A percentile compares a stretch with the other conserved stretches of the same genome.
Evolutionary conservation across 164 flowering plant genomes (phyloP).

Genomic region (Houttuynia cordata): DNA sequence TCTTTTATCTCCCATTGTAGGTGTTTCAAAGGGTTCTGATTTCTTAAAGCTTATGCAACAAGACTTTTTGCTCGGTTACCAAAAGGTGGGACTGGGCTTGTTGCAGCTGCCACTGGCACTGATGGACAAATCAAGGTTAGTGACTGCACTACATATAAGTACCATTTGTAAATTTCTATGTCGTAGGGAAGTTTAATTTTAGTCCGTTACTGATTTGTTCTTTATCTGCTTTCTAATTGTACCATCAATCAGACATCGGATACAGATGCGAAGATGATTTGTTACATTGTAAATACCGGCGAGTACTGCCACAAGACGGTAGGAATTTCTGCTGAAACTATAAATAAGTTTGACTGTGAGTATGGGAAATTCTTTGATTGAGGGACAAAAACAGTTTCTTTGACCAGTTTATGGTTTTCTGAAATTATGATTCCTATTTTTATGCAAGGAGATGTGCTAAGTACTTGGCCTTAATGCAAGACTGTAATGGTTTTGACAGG

Average conservation of each 20-base stretch:
- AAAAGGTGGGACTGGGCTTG: conserved; percentile 87
- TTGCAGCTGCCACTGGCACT: conserved; percentile 97
- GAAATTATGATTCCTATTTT: neutral
- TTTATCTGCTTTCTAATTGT: neutral
- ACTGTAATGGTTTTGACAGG: neutral
- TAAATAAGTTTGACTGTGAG: too few relatives aligned
- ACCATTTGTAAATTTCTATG: neutral
- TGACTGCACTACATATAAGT: too few relatives aligned
- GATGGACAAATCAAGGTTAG: conserved; percentile 96
- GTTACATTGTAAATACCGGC: conserved; percentile 89
- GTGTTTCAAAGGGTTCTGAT: conserved; percentile 84
- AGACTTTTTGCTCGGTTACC: conserved; percentile 80
- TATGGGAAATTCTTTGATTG: neutral
- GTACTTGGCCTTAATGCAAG: neutral
- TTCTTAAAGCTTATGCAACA: conserved; percentile 84
- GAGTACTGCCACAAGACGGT: conserved; percentile 96
- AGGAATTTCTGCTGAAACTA: neutral
- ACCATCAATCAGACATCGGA: conserved; percentile 58
- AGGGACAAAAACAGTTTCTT: neutral
- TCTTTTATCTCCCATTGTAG: conserved; percentile 19
- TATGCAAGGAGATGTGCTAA: neutral
- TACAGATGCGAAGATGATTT: conserved; percentile 76
- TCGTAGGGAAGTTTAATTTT: too few relatives aligned
- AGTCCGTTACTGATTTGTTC: neutral
- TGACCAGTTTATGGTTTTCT: neutral